Conservation (phyloP, 1,139 yeast genomes). For the Suhomyces bolitotheri region DNA sequence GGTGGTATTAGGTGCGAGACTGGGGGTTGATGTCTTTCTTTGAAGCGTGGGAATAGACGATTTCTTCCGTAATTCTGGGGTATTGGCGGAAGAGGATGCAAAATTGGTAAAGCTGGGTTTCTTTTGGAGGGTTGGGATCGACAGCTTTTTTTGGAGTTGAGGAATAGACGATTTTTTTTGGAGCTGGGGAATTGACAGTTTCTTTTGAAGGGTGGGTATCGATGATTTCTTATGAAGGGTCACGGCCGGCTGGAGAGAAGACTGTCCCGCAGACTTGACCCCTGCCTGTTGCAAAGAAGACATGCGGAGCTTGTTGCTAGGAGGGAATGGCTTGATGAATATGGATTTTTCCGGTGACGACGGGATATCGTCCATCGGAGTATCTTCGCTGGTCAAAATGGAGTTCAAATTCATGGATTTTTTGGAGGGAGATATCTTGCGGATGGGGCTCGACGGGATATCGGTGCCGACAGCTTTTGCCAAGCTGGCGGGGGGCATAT, state of each 20-base stretch:
- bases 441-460: constrained; percentile 19
- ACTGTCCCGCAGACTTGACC: constrained; percentile 17
- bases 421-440: constrained; percentile 41
- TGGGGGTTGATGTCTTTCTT: constrained; percentile 15
- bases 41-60: constrained; percentile 20
- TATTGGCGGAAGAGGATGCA: constrained; percentile 5
- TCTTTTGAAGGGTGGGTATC: constrained; percentile 12
- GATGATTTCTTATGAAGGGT: constrained; percentile 15
- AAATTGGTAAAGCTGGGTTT: constrained; percentile 22
- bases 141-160: constrained; percentile 19
- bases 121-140: constrained; percentile 21
- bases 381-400: constrained; percentile 21
- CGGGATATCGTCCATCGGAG: constrained; percentile 4
- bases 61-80: constrained; percentile 16
- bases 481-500: not conserved
- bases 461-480: constrained; percentile 2
- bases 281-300: constrained; percentile 41
- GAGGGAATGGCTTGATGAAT: constrained; percentile 31
- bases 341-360: constrained; percentile 7
- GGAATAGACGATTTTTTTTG: constrained; percentile 20
- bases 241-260: constrained; percentile 6
- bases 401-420: constrained; percentile 41
- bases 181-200: constrained; percentile 14
- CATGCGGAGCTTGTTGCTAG: constrained; percentile 26
- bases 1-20: constrained; percentile 2